phyloP scores from a whole-genome alignment of 2,329 filamentous ascomycete genomes.

The Dothiorella sarmentorum region DNA sequence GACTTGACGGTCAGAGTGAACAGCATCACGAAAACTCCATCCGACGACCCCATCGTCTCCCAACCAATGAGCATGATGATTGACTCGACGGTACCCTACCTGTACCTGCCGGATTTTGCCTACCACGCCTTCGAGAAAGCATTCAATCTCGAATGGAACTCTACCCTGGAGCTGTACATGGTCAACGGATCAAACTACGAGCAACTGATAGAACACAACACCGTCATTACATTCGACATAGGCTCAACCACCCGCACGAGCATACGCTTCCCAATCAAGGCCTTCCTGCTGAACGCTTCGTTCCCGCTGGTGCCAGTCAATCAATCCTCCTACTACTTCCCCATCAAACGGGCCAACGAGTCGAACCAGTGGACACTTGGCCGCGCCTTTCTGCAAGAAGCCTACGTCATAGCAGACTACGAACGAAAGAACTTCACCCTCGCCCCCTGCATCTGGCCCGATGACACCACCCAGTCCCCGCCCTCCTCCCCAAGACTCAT shows the following conservation, averaged over 20 bases:
- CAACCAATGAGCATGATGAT: slow-evolving; percentile 45
- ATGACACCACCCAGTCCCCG: neutral
- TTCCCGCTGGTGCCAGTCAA: slow-evolving; percentile 16
- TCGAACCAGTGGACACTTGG: slow-evolving; percentile 31
- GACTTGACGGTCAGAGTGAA: neutral
- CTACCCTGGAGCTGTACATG: slow-evolving; percentile 28
- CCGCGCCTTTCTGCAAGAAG: slow-evolving; percentile 35
- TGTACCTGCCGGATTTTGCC: slow-evolving; percentile 33
- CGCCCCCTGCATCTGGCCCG: neutral
- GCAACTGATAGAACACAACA: neutral
- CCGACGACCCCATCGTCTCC: neutral
- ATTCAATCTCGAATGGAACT: slow-evolving; percentile 33
- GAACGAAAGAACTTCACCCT: slow-evolving; percentile 37
- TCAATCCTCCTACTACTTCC: slow-evolving; percentile 28
- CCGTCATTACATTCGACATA: neutral
- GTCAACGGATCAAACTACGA: slow-evolving; percentile 28
- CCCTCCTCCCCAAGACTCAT: neutral
- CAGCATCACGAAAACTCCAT: neutral
- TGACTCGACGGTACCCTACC: slow-evolving; percentile 44
- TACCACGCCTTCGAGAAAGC: slow-evolving; percentile 33
- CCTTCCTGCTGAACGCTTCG: slow-evolving; percentile 28
- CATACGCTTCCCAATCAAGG: slow-evolving; percentile 2
- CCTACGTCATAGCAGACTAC: slow-evolving; percentile 35
- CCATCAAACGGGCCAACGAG: slow-evolving; percentile 30
- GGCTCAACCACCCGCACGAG: neutral